Conservation (phyloP, 345 rosid species). For the Eucalyptus curtisii region DNA sequence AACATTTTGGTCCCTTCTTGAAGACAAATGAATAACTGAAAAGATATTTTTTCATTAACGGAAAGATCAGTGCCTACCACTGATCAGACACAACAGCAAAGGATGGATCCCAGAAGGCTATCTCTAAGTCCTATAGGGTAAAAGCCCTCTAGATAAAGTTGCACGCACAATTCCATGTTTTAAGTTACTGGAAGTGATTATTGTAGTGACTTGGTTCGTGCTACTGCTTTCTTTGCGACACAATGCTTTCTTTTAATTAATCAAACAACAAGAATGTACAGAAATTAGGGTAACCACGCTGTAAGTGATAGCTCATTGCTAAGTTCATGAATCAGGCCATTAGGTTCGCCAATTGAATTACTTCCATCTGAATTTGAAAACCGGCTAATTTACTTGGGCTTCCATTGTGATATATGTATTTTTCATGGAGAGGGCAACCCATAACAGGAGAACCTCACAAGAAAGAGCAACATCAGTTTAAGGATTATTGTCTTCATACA, state of each 20-base stretch:
- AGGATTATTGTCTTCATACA: background rate
- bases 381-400: background rate
- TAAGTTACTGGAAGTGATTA: background rate
- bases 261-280: background rate
- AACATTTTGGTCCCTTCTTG: background rate
- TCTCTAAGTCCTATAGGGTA: background rate
- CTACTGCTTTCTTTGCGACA: background rate
- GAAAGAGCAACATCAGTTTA: background rate
- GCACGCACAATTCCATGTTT: background rate
- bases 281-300: background rate
- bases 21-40: background rate
- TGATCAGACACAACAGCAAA: background rate
- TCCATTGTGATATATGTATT: background rate
- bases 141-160: background rate
- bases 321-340: background rate
- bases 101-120: background rate
- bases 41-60: background rate
- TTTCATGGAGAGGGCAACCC: background rate
- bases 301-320: background rate
- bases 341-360: background rate
- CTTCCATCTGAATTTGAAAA: background rate
- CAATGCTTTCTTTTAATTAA: background rate
- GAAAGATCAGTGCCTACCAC: background rate
- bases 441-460: background rate
- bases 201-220: background rate